These are phyloP conservation scores for Fonsecaea pedrosoi DNA, from an alignment of 2,329 filamentous ascomycete species.

Conservation along the genomic window DNA sequence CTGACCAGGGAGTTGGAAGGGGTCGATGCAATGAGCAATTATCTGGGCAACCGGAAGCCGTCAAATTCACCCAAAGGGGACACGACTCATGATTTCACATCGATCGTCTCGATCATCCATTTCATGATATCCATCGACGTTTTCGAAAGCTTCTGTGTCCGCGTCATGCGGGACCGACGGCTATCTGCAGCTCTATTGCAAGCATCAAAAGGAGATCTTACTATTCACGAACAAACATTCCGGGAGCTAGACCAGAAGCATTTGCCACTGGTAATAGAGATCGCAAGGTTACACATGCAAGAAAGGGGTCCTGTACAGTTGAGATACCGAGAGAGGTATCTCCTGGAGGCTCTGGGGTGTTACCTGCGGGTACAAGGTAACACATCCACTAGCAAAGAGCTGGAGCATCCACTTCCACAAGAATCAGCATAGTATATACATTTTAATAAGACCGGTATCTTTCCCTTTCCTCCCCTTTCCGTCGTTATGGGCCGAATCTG, in stretches of 20 bases:
- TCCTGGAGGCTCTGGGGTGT: constrained; percentile 7
- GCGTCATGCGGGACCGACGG: background rate
- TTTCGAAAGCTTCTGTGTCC: constrained; percentile 10
- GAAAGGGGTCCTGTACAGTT: constrained; percentile 5
- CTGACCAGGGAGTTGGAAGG: constrained; percentile 3
- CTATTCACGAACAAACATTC: background rate
- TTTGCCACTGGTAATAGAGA: background rate
- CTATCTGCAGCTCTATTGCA: background rate
- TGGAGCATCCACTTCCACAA: background rate
- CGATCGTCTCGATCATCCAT: constrained; percentile 6
- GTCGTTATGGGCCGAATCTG: background rate
- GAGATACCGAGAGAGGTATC: constrained; percentile 5
- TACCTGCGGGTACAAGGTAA: constrained; percentile 1
- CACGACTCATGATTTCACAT: background rate
- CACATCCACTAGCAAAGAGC: background rate
- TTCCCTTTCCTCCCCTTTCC: background rate
- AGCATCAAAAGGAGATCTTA: background rate
- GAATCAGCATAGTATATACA: constrained; percentile 1
- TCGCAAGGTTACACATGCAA: background rate
- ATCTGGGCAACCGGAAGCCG: background rate
- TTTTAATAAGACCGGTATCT: background rate
- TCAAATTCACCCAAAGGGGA: background rate
- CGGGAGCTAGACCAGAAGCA: background rate
- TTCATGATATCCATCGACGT: constrained; percentile 5
- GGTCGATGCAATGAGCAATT: background rate